Conservation (phyloP, 495 filamentous ascomycete species). For the Cudoniella acicularis region DNA sequence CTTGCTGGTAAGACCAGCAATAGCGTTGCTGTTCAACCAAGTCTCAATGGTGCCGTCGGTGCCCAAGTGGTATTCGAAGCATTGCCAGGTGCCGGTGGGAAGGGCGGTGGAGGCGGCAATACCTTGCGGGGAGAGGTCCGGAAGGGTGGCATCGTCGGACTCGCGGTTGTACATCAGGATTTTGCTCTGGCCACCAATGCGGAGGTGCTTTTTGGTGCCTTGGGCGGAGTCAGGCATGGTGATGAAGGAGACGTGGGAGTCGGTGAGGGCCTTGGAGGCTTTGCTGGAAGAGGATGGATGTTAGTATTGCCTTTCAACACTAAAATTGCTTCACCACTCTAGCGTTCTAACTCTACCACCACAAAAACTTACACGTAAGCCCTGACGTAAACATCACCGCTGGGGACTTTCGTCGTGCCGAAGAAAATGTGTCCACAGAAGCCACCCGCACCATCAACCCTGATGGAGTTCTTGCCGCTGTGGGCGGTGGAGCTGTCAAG, state of each 20-base stretch:
- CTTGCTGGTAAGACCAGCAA: slow-evolving; percentile 45
- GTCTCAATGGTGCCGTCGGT: slow-evolving; percentile 53
- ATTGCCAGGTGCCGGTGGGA: slow-evolving; percentile 46
- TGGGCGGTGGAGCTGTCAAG: slow-evolving; percentile 49
- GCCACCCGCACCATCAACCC: slow-evolving; percentile 48
- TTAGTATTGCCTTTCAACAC: slow-evolving; percentile 26
- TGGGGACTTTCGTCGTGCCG: slow-evolving; percentile 51
- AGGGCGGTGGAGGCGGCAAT: slow-evolving; percentile 46
- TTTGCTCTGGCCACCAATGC: slow-evolving; percentile 53
- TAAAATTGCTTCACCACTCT: background rate
- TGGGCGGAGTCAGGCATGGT: slow-evolving; percentile 56
- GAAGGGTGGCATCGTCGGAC: slow-evolving; percentile 56
- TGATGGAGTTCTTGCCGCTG: slow-evolving; percentile 52
- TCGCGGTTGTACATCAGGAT: slow-evolving; percentile 61
- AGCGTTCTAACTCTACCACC: background rate
- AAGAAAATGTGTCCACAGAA: slow-evolving; percentile 60
- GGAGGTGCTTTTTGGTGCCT: slow-evolving; percentile 51
- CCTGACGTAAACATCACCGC: slow-evolving; percentile 52
- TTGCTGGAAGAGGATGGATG: slow-evolving; percentile 33
- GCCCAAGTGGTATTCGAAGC: slow-evolving; percentile 56
- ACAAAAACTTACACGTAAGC: slow-evolving; percentile 43
- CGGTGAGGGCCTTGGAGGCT: slow-evolving; percentile 48
- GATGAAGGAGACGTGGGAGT: slow-evolving; percentile 56
- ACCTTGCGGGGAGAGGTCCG: slow-evolving; percentile 53
- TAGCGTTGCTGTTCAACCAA: slow-evolving; percentile 47